Evolutionary conservation across 75 land plant species (phyloP).

Genomic region (Cunninghamia lanceolata): DNA sequence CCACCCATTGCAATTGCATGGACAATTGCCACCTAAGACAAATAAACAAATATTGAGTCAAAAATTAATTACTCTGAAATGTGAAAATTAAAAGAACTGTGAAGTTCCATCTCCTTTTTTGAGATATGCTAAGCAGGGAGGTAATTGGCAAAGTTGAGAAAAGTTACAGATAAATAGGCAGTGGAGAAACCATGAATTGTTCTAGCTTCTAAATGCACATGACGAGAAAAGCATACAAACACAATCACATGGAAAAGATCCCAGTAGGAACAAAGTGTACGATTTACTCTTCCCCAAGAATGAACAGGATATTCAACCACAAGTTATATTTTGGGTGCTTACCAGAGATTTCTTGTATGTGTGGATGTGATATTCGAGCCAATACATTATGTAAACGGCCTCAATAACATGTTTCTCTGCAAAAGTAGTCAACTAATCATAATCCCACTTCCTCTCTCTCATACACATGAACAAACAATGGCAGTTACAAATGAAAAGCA

Average conservation of each 20-base stretch:
- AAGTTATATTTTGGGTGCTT: constrained; percentile 4
- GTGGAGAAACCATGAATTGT: background rate
- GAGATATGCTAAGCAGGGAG: background rate
- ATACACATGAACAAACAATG: background rate
- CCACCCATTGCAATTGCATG: constrained; percentile 92
- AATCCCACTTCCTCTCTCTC: background rate
- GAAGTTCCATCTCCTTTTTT: background rate
- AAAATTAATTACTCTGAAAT: background rate
- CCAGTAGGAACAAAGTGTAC: background rate
- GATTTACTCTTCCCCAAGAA: background rate
- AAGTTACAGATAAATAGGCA: background rate
- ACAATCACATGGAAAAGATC: background rate
- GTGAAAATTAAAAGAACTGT: background rate
- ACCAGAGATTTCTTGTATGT: constrained; percentile 85
- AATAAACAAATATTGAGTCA: background rate
- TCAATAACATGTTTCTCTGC: constrained; percentile 79
- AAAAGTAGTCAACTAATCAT: background rate
- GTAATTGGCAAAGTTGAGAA: background rate
- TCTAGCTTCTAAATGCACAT: background rate
- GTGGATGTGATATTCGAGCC: constrained; percentile 87
- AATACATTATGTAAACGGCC: constrained; percentile 87
- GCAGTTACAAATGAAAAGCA: background rate
- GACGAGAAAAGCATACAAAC: background rate
- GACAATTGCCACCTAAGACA: constrained; percentile 69
- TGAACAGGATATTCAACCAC: background rate